Evolutionary conservation across 768 basidiomycete species (phyloP).

Genomic region (Mycena vitilis): DNA sequence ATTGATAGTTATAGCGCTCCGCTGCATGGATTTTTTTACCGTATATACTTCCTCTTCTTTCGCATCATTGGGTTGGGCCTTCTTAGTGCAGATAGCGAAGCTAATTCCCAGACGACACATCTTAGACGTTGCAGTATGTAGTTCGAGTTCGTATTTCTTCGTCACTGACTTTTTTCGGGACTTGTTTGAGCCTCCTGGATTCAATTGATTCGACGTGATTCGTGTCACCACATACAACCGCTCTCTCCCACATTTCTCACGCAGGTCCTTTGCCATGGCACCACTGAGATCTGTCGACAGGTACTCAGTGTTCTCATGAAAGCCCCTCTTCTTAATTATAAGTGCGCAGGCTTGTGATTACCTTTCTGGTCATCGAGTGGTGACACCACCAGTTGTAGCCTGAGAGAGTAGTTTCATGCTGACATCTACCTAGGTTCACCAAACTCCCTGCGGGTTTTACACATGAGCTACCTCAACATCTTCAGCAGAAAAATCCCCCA

Average conservation of each 20-base stretch:
- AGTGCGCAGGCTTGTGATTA: slow-evolving; percentile 51
- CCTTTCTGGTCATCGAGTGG: slow-evolving; percentile 88
- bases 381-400: slow-evolving; percentile 34
- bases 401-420: background rate
- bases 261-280: slow-evolving; percentile 2
- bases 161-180: no score
- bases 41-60: slow-evolving; percentile 31
- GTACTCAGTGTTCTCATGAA: background rate
- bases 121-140: no score
- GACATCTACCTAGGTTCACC: slow-evolving; percentile 68
- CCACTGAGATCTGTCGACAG: slow-evolving; percentile 46
- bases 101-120: slow-evolving; percentile 3
- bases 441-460: slow-evolving; percentile 82
- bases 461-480: slow-evolving; percentile 75
- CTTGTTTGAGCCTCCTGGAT: no score
- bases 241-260: no score
- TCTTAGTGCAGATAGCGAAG: slow-evolving; percentile 2
- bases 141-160: no score
- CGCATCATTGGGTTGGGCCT: slow-evolving; percentile 23
- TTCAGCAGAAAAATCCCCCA: slow-evolving; percentile 59
- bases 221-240: no score
- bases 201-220: no score
- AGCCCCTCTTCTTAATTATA: background rate
- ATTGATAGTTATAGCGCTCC: slow-evolving; percentile 27
- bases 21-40: slow-evolving; percentile 33